Evolutionary conservation across 257 asterid genomes (phyloP).

Genomic region (Nicotiana tabacum): DNA sequence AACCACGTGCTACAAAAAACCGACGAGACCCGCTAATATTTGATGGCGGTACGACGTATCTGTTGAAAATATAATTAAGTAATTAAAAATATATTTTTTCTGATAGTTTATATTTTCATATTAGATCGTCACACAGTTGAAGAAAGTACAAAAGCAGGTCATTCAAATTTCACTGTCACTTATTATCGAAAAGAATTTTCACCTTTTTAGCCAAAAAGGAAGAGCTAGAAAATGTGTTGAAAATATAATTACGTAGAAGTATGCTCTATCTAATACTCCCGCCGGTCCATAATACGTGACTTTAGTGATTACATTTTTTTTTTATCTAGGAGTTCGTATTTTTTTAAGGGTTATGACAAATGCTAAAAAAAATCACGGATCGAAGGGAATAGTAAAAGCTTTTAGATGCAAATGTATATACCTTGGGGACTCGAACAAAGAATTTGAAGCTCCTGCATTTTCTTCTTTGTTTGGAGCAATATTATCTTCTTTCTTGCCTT

Average conservation of each 20-base stretch:
- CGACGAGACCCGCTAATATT: slow-evolving; percentile 16
- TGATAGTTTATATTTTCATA: not conserved
- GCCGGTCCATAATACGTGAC: too few species aligned
- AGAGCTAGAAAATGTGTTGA: too few species aligned
- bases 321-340: too few species aligned
- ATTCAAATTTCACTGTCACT: not conserved
- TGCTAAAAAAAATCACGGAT: too few species aligned
- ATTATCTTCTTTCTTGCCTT: slow-evolving; percentile 12
- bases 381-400: too few species aligned
- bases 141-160: too few species aligned
- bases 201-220: not conserved
- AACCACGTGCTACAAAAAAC: slow-evolving; percentile 17
- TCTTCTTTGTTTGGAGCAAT: slow-evolving; percentile 5
- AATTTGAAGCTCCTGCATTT: not conserved
- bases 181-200: not conserved
- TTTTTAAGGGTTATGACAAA: too few species aligned
- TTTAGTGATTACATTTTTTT: too few species aligned
- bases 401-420: slow-evolving; percentile 9
- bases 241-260: too few species aligned
- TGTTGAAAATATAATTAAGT: not conserved
- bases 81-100: not conserved
- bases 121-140: not conserved
- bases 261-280: too few species aligned
- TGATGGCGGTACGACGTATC: slow-evolving; percentile 14
- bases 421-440: slow-evolving; percentile 28